Conservation (phyloP, 495 filamentous ascomycete species). For the Xylaria intraflava region DNA sequence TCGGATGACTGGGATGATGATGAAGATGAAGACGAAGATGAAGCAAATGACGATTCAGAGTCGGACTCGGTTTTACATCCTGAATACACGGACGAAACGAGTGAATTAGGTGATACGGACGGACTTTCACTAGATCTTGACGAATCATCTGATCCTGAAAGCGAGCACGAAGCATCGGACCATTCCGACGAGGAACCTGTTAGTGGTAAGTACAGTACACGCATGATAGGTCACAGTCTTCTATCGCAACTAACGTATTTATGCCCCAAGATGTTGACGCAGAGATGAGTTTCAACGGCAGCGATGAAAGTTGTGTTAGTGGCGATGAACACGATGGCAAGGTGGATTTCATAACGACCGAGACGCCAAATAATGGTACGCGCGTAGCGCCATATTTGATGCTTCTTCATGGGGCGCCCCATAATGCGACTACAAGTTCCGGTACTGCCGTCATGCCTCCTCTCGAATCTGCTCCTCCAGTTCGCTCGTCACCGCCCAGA, state of each 20-base stretch:
- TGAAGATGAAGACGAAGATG: background rate
- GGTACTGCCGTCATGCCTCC: background rate
- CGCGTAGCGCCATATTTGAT: slow-evolving; percentile 11
- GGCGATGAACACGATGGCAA: slow-evolving; percentile 13
- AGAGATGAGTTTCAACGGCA: background rate
- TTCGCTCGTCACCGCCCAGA: background rate
- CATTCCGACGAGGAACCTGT: background rate
- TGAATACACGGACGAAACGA: background rate
- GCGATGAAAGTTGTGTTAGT: background rate
- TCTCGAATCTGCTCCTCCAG: background rate
- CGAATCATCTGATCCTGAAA: background rate
- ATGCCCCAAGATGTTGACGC: slow-evolving; percentile 8
- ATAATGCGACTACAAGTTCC: background rate
- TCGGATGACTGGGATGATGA: background rate
- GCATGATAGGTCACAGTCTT: background rate
- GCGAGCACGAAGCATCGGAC: background rate
- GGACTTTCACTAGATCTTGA: background rate
- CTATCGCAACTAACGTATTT: background rate
- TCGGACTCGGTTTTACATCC: background rate
- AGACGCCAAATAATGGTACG: slow-evolving; percentile 30
- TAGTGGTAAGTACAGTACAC: background rate
- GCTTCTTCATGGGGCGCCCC: background rate
- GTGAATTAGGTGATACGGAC: background rate
- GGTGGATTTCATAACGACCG: slow-evolving; percentile 31
- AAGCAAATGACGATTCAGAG: background rate